Conservation (phyloP, 257 asterid genomes). For the Ligustrum vulgare region DNA sequence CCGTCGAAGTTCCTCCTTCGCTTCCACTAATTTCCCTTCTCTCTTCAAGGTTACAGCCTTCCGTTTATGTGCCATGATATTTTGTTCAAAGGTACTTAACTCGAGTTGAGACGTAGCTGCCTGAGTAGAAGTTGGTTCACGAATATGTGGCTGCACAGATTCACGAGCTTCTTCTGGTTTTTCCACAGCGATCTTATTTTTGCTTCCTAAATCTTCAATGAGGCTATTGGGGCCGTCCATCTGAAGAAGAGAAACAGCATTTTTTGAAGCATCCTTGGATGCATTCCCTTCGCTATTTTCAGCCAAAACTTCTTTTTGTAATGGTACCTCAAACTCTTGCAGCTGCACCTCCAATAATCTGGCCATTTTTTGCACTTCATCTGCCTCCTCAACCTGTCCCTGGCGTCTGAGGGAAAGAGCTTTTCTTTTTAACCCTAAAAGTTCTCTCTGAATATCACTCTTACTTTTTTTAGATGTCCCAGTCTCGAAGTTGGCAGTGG, state of each 20-base stretch:
- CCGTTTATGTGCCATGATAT: conserved; percentile 74
- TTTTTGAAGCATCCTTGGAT: conserved; percentile 20
- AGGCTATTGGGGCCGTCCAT: conserved; percentile 28
- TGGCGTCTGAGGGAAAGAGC: conserved; percentile 77
- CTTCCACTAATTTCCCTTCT: conserved; percentile 82
- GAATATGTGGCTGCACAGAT: conserved; percentile 33
- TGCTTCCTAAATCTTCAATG: conserved; percentile 28
- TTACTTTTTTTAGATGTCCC: conserved; percentile 51
- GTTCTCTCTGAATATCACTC: conserved; percentile 82
- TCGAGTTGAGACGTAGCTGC: conserved; percentile 37
- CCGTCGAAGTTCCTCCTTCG: conserved; percentile 89
- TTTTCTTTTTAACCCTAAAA: conserved; percentile 75
- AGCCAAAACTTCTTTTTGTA: conserved; percentile 28
- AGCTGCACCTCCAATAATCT: conserved; percentile 59
- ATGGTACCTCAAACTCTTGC: conserved; percentile 57
- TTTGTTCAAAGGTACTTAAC: conserved; percentile 44
- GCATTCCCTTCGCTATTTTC: conserved; percentile 27
- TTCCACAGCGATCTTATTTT: conserved; percentile 27
- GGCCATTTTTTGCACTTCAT: conserved; percentile 69
- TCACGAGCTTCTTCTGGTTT: conserved; percentile 33
- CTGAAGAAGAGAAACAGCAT: conserved; percentile 25
- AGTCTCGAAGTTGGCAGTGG: conserved; percentile 22
- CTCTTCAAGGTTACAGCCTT: conserved; percentile 83
- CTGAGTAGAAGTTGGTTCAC: conserved; percentile 26
- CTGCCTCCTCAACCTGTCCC: conserved; percentile 79